Conservation (phyloP, 257 asterid genomes). For the Leptodermis oblonga region DNA sequence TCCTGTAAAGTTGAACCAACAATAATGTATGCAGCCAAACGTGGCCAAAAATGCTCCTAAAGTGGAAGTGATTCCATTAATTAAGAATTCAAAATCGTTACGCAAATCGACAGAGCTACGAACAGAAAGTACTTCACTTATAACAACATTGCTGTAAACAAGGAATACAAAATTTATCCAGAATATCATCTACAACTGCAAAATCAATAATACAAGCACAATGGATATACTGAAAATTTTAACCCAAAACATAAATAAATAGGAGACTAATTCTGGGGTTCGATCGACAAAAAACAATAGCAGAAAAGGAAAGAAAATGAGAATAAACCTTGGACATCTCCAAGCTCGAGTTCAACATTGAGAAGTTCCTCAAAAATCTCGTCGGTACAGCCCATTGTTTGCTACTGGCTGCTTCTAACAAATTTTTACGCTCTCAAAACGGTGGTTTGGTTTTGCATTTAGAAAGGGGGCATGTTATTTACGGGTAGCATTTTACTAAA, state of each 20-base stretch:
- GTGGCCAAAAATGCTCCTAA: too few species aligned
- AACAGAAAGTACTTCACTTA: neutral
- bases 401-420: neutral
- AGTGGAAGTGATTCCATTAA: neutral
- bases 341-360: constrained; percentile 77
- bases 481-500: too few species aligned
- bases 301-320: neutral
- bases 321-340: constrained; percentile 67
- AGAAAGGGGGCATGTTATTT: too few species aligned
- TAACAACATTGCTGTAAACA: neutral
- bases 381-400: constrained; percentile 52
- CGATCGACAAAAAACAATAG: neutral
- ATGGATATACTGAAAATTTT: neutral
- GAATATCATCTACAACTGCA: neutral
- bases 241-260: neutral
- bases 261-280: neutral
- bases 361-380: constrained; percentile 72
- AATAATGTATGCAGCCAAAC: neutral
- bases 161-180: neutral
- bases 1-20: neutral
- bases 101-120: too few species aligned
- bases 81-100: too few species aligned
- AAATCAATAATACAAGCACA: neutral
- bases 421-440: neutral
- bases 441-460: neutral